A percentile compares a stretch with the other conserved stretches of the same genome.
phyloP scores from a whole-genome alignment of 305 asterid species.

The Petunia hybrid region DNA sequence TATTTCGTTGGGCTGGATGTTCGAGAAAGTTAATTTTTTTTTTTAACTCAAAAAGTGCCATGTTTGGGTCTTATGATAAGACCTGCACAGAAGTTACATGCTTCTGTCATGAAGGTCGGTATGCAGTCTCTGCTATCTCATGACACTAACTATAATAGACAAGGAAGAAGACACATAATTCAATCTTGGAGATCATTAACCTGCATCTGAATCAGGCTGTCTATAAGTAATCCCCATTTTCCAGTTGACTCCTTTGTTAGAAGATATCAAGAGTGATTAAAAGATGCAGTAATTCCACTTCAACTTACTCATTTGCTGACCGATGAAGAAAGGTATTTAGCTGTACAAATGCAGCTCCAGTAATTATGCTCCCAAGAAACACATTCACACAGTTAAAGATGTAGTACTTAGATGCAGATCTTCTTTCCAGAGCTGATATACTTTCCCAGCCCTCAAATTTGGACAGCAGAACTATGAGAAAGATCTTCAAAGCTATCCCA shows the following conservation, averaged over 20 bases:
- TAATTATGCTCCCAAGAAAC: conserved; percentile 78
- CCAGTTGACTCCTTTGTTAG: background rate
- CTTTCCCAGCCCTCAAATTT: conserved; percentile 85
- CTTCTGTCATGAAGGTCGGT: no score
- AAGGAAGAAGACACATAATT: background rate
- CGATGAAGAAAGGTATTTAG: conserved; percentile 68
- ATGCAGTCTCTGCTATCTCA: background rate
- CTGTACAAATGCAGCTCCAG: conserved; percentile 90
- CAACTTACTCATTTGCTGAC: conserved; percentile 73
- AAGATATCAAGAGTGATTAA: background rate
- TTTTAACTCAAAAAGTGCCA: background rate
- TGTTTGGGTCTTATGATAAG: no score
- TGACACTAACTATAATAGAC: background rate
- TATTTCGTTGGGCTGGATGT: background rate
- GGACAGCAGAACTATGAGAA: conserved; percentile 89
- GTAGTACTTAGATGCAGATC: conserved; percentile 72
- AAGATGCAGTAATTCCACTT: conserved; percentile 14
- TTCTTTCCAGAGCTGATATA: conserved; percentile 78
- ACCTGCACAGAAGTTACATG: no score
- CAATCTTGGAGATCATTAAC: background rate
- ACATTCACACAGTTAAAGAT: conserved; percentile 84
- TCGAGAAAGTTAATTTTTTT: background rate
- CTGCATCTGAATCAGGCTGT: conserved; percentile 17
- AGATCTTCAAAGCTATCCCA: conserved; percentile 90
- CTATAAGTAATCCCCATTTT: background rate